These are phyloP conservation scores for Cladophialophora immunda DNA, from an alignment of 2,329 filamentous ascomycete species.

Conservation along the genomic window DNA sequence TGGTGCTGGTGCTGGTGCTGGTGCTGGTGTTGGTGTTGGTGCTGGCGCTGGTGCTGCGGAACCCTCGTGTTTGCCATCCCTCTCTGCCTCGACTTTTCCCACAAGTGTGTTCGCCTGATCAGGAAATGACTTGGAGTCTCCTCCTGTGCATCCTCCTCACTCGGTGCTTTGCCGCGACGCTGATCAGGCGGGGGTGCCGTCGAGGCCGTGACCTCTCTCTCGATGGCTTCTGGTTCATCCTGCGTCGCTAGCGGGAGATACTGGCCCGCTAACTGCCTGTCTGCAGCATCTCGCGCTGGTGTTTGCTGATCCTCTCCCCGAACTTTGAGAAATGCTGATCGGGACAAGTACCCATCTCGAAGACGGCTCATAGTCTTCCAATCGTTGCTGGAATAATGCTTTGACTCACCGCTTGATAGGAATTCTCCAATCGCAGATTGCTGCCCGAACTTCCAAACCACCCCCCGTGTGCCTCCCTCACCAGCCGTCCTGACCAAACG, in stretches of 20 bases:
- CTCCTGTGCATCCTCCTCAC: neutral
- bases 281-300: constrained; percentile 7
- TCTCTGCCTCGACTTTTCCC: neutral
- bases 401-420: constrained; percentile 3
- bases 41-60: neutral
- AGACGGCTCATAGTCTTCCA: neutral
- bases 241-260: neutral
- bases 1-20: no score
- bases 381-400: neutral
- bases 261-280: neutral
- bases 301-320: constrained; percentile 1
- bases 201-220: neutral
- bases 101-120: neutral
- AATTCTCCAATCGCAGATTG: neutral
- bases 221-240: neutral
- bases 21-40: no score
- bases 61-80: neutral
- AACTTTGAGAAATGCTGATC: neutral
- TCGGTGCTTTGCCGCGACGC: neutral
- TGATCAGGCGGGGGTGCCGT: neutral
- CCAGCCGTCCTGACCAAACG: neutral
- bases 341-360: neutral
- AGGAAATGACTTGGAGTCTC: neutral
- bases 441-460: neutral
- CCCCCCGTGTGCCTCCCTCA: neutral